phyloP scores from a whole-genome alignment of 176 grass and related monocot genomes.

The Oryza coarctata region DNA sequence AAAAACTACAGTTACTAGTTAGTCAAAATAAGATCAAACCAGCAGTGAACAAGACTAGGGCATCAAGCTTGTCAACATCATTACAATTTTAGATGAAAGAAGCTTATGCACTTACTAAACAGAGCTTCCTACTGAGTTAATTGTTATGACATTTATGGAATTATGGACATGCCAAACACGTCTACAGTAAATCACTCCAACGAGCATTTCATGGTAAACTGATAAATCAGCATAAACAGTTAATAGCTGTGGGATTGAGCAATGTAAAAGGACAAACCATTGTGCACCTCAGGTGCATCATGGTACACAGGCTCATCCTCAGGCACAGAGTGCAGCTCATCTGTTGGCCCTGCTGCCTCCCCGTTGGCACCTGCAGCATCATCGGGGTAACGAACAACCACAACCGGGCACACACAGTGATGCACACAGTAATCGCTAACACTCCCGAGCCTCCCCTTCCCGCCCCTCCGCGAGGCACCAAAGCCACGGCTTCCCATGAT shows the following conservation, averaged over 20 bases:
- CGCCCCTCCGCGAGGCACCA: conserved; percentile 62
- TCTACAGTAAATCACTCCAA: neutral
- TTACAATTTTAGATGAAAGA: neutral
- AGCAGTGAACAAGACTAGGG: neutral
- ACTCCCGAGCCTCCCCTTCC: conserved; percentile 80
- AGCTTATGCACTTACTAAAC: neutral
- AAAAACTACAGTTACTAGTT: neutral
- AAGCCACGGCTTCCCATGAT: conserved; percentile 94
- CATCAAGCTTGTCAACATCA: neutral
- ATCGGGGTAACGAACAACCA: conserved; percentile 81
- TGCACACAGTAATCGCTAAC: conserved; percentile 93
- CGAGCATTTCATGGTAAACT: neutral
- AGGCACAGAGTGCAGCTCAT: conserved; percentile 51
- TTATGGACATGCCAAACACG: neutral
- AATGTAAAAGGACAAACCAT: conserved; percentile 40
- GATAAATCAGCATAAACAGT: neutral
- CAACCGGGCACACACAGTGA: conserved; percentile 88
- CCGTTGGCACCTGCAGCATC: conserved; percentile 40
- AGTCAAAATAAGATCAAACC: neutral
- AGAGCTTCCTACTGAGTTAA: neutral
- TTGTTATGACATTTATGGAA: neutral
- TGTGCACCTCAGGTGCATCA: conserved; percentile 52
- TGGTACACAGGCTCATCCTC: conserved; percentile 75
- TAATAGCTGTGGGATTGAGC: neutral
- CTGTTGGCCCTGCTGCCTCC: conserved; percentile 28